Evolutionary conservation across 768 basidiomycete species (phyloP), one percentile per base, ranked within the genome.

Genomic region (Tylopilus sp.): DNA sequence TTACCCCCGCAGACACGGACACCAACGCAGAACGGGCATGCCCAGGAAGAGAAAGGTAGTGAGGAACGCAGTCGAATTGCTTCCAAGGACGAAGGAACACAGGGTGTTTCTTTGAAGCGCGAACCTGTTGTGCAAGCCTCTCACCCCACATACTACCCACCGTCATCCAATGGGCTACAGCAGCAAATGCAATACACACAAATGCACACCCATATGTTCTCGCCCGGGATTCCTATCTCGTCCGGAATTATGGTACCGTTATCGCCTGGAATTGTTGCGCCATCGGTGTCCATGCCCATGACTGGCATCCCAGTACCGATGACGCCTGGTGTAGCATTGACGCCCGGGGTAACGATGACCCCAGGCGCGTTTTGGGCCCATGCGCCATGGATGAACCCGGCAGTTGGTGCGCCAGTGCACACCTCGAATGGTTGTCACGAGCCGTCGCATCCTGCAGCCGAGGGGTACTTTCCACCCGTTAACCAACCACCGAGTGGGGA

Each of bases 301-400:
- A 21, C 58, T 2, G 53, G 58, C 23, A 59, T 55, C 21, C 55
- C 66, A 9, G 41, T 61, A 20, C 55, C 66, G 12, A 56, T 68
- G 62, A 68, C 64, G 10, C 64, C 64, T 4, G 64, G 64, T 3
- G 65, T 65, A 41, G 56, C 66, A 15, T 45, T 68, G 55, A 68
- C 88, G 0, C 89, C 91, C 1, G 83, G 81, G 22, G 74, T 81
- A 12, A 75, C 82, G 15, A 85, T 90, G 79, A 82, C 80, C 15
- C 87, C 88, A 25, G 86, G 83, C 13, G 80, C 81, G 35, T 87
- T 86, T 68, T 92, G 83, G 82, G 44, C 80, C 70, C 57, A 82
- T 78, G 30, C 79, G 75, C 70, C 76, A 40, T 73, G 69, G 65
- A 73, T 82, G 48, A 83, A 84, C 55, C 72, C 82, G n/a, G 75